Percentiles rank a stretch among this genome's conserved stretches.
Evolutionary conservation across 2,329 filamentous ascomycete species (phyloP).

Genomic region (Gliomastix tumulicola): DNA sequence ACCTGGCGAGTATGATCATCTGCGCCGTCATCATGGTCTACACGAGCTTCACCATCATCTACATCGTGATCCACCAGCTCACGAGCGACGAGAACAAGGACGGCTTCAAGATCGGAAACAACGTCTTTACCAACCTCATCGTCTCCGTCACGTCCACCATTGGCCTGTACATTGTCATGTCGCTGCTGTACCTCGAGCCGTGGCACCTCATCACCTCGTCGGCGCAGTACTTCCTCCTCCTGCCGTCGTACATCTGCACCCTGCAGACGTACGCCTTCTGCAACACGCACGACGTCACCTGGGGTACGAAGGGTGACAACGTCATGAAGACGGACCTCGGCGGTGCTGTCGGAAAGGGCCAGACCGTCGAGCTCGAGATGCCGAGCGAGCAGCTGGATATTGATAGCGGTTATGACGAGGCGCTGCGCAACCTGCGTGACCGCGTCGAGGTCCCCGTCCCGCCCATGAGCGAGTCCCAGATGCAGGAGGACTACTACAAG

Average conservation of each 20-base stretch:
- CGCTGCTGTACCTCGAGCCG: conserved; percentile 91
- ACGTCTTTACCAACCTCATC: conserved; percentile 91
- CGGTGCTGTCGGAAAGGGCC: conserved; percentile 69
- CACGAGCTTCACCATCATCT: conserved; percentile 82
- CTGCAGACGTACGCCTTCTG: conserved; percentile 98
- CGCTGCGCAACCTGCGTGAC: conserved; percentile 90
- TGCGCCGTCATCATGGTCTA: conserved; percentile 94
- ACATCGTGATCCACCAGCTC: conserved; percentile 82
- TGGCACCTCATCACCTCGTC: conserved; percentile 98
- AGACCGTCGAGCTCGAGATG: conserved; percentile 93
- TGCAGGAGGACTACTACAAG: conserved; percentile 98
- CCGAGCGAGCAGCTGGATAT: conserved; percentile 97
- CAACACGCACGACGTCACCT: conserved; percentile 97
- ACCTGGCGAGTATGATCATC: conserved; percentile 80
- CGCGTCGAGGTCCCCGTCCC: conserved; percentile 70
- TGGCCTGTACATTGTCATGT: conserved; percentile 94
- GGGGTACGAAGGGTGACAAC: conserved; percentile 99
- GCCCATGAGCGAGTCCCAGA: conserved; percentile 63
- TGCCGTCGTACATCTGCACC: conserved; percentile 93
- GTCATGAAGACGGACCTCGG: conserved; percentile 89
- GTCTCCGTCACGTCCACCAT: conserved; percentile 83
- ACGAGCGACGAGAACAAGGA: conserved; percentile 33
- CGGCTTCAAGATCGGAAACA: conserved; percentile 58
- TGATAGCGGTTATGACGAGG: conserved; percentile 94
- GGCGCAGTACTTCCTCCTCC: conserved; percentile 83